phyloP scores from a whole-genome alignment of 148 eudicot genomes.

The Chenopodium berlandieri region DNA sequence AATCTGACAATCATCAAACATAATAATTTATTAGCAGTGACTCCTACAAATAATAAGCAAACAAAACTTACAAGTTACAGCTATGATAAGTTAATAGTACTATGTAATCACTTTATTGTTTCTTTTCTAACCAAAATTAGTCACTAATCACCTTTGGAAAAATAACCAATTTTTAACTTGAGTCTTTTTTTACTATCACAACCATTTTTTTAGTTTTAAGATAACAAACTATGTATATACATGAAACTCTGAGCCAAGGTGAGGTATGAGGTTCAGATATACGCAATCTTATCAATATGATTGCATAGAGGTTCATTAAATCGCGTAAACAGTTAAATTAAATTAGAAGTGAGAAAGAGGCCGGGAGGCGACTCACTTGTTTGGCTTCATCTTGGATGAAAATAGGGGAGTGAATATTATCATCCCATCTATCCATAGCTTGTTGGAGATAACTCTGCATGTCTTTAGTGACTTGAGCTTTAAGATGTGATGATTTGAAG shows the following conservation, averaged over 20 bases:
- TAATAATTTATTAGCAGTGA: not conserved
- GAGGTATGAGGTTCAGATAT: not conserved
- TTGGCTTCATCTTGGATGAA: constrained; percentile 79
- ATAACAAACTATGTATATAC: too few relatives aligned
- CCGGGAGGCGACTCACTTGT: constrained; percentile 32
- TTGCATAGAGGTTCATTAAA: not conserved
- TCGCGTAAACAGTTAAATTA: not conserved
- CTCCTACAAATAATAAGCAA: too few relatives aligned
- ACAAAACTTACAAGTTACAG: too few relatives aligned
- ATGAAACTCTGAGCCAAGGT: not conserved
- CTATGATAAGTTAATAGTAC: not conserved
- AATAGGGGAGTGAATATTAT: constrained; percentile 37
- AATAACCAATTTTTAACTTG: not conserved
- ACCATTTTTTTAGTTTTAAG: not conserved
- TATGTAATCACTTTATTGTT: not conserved
- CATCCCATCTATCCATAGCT: constrained; percentile 60
- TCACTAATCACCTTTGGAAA: not conserved
- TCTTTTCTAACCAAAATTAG: constrained; percentile 5
- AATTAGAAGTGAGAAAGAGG: not conserved
- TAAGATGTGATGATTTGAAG: constrained; percentile 67
- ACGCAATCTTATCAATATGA: not conserved
- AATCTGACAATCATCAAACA: constrained; percentile 43
- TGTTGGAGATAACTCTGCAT: constrained; percentile 50
- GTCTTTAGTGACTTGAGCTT: constrained; percentile 65
- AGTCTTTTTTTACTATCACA: not conserved